phyloP scores from a whole-genome alignment of 192 early-diverging fungal species.

The Haplosporangium gracile region DNA sequence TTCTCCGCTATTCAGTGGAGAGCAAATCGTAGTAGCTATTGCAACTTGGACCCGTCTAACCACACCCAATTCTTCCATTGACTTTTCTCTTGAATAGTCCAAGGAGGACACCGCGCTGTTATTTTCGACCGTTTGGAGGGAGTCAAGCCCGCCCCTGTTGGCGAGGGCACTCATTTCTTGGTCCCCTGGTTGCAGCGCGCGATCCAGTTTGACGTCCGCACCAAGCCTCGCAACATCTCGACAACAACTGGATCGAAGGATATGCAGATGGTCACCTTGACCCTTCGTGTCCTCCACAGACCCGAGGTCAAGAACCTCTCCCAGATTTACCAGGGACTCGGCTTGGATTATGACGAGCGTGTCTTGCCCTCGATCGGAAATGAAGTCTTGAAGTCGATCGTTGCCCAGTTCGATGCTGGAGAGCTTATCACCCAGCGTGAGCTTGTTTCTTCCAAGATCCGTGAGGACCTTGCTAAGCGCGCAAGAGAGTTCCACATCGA shows the following conservation, averaged over 20 bases:
- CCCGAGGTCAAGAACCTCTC: constrained; percentile 84
- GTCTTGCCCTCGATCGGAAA: constrained; percentile 99
- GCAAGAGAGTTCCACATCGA: constrained; percentile 96
- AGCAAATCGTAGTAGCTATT: no score
- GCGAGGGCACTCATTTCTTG: constrained; percentile 98
- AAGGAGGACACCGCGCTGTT: constrained; percentile 96
- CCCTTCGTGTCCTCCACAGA: constrained; percentile 91
- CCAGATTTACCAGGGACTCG: constrained; percentile 90
- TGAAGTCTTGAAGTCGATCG: constrained; percentile 98
- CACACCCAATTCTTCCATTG: background rate
- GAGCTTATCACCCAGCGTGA: constrained; percentile 99
- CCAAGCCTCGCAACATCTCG: constrained; percentile 95
- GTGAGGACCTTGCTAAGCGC: constrained; percentile 92
- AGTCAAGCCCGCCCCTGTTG: constrained; percentile 81
- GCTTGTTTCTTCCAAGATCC: constrained; percentile 90
- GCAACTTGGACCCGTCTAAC: background rate
- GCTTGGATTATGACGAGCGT: constrained; percentile 96
- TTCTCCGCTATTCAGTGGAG: no score
- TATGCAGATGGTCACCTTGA: constrained; percentile 99
- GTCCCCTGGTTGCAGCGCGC: constrained; percentile 96
- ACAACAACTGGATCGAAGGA: constrained; percentile 99
- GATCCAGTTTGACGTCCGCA: constrained; percentile 92
- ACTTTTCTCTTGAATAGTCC: constrained; percentile 68
- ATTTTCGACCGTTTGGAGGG: constrained; percentile 97
- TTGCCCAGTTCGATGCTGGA: constrained; percentile 98